Evolutionary conservation across 2,329 filamentous ascomycete species (phyloP), one percentile per base, ranked within the genome.

Genomic region (Apiospora kogelbergensis): DNA sequence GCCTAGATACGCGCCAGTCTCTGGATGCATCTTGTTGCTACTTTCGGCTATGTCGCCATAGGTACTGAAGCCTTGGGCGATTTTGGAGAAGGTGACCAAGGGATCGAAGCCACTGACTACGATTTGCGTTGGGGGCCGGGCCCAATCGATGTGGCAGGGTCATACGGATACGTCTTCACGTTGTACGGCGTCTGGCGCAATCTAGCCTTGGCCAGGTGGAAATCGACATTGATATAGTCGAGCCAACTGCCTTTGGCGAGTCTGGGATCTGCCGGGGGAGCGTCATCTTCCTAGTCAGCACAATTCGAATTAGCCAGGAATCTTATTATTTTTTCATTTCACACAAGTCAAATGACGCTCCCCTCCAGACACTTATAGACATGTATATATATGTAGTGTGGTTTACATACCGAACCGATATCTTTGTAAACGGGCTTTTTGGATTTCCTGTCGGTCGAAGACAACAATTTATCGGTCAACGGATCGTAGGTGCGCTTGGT

Each of bases 61-160:
- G 3, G 88, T 89, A 22, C 91, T 89, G 78, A 97, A 97, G 67
- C 93, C 88, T 63, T 91, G 89, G 22, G 88, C 89, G 66, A 97
- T 87, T 75, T 93, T 93, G 68, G 89, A 88, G 74, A 97, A 93
- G 15, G 93, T 89, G 48, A 93, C 91, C 72, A 98, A 84, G 7
- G 95, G 95, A 80, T 98, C 96, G 78, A 98, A 98, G n/a, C 94
- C 94, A n/a, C 91, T 95, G 24, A 98, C 94, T 4, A 98, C 91
- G 65, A 99, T 90, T 78, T 97, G 94, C 2, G 92, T 94, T 1
- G 96, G 93, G 95, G 95, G 0, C 94, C 94, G 30, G 94, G 93
- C 0, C 95, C 95, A 74, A 97, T 89, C 2, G 95, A 97, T 5
- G 93, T 94, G 74, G 89, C 90, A 6, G 90, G 83, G 78, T 98